Base-by-base conservation (phyloP, 2,329 filamentous ascomycete genomes). In the Fusarium irregulare region DNA sequence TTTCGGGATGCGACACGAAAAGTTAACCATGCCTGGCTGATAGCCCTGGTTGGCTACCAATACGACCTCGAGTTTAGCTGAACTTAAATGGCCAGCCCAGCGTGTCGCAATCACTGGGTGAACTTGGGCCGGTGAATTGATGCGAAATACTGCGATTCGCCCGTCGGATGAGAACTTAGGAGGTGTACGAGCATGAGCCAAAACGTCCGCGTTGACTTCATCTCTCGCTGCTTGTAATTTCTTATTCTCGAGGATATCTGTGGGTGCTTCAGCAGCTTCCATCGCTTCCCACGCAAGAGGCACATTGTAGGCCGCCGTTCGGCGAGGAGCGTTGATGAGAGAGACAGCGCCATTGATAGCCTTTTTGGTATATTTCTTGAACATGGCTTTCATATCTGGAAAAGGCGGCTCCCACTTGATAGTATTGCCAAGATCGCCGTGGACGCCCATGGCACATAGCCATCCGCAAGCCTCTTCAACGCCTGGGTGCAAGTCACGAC, bases 41-140 rank as follows among this genome's bases (percentile, higher is more conserved):
- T 92, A 92, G 0, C 89, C 89, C 59, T 89, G 86, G 59, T 92
- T 92, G 0, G 89, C 90, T 6, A 89, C 89, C 70, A 92, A 82
- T 10, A 92, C 82, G 2, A 91, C 87, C 72, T 91, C 86, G 2
- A 92, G 80, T 56, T 85, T 85, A 49, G 85, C 81, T 2, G 87
- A 88, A 48, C 84, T 84, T 6, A 92, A 79, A 67, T 87, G 83
- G 0, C 87, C 86, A 1, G 89, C 86, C 90, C 90, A 92, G 13
- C 89, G 81, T 6, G 88, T 91, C 3, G 90, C 89, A 59, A 92
- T 89, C 4, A 92, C 83, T 0, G 89, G 88, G 74, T 92, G 90
- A 0, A 92, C 83, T 72, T 92, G 90, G 3, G 88, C 87, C 27
- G 80, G 78, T 2, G 86, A 89, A 34, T 78, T 82, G 71, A 92